Evolutionary conservation across 2,329 filamentous ascomycete genomes (phyloP).

Genomic region (Paracorniculantispora psalliotae): DNA sequence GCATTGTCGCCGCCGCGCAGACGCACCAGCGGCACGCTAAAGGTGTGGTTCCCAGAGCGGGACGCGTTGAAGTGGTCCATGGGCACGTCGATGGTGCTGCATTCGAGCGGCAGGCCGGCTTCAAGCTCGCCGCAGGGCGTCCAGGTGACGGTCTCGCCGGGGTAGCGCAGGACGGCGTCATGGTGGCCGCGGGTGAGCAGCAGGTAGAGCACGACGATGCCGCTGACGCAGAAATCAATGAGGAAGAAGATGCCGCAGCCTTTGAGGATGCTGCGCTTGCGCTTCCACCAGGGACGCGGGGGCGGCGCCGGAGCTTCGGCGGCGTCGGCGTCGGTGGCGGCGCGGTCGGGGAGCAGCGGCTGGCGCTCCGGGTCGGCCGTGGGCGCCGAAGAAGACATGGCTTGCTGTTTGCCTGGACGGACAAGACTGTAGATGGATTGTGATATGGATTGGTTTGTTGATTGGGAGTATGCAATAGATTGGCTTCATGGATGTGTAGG

Average conservation of each 20-base stretch:
- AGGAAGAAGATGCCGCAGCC: background rate
- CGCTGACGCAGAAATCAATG: background rate
- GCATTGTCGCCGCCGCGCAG: slow-evolving; percentile 34
- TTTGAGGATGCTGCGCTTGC: background rate
- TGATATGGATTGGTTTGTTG: no score
- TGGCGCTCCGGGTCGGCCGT: background rate
- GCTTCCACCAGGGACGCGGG: background rate
- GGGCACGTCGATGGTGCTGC: slow-evolving; percentile 37
- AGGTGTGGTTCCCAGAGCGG: slow-evolving; percentile 32
- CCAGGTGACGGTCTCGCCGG: slow-evolving; percentile 35
- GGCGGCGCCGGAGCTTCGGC: background rate
- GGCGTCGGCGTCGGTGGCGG: background rate
- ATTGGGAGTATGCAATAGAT: no score
- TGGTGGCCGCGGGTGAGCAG: background rate
- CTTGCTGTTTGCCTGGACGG: no score
- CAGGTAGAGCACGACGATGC: background rate
- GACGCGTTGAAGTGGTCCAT: slow-evolving; percentile 40
- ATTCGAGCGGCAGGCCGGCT: slow-evolving; percentile 35
- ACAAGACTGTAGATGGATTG: no score
- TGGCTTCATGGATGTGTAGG: no score
- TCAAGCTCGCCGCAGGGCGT: slow-evolving; percentile 32
- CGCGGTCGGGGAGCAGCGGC: background rate
- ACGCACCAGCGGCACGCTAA: slow-evolving; percentile 41
- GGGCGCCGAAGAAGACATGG: background rate
- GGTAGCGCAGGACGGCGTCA: slow-evolving; percentile 18